Evolutionary conservation across 176 grass and related monocot genomes (phyloP).

Genomic region (Sorghum bicolor): Sorghum_bicolor_NCBIv3 NC_012870.2:69594501-69595000

Average conservation of each 20-base stretch:
- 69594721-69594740: no score
- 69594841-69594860: not conserved
- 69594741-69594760: not conserved
- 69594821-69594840: not conserved
- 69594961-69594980: no score
- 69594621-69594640: not conserved
- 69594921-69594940: not conserved
- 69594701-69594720: not conserved
- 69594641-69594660: not conserved
- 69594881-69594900: constrained; percentile 1
- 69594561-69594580: not conserved
- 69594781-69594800: no score
- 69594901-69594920: not conserved
- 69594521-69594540: not conserved
- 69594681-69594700: no score
- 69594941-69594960: no score
- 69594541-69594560: not conserved
- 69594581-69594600: not conserved
- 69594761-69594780: not conserved
- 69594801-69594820: not conserved
- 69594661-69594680: not conserved
- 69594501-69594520: not conserved
- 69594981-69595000: no score
- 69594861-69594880: no score
- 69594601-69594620: not conserved